Conservation (phyloP, 2,329 filamentous ascomycete genomes). For the Pestalotiopsis sp. region DNA sequence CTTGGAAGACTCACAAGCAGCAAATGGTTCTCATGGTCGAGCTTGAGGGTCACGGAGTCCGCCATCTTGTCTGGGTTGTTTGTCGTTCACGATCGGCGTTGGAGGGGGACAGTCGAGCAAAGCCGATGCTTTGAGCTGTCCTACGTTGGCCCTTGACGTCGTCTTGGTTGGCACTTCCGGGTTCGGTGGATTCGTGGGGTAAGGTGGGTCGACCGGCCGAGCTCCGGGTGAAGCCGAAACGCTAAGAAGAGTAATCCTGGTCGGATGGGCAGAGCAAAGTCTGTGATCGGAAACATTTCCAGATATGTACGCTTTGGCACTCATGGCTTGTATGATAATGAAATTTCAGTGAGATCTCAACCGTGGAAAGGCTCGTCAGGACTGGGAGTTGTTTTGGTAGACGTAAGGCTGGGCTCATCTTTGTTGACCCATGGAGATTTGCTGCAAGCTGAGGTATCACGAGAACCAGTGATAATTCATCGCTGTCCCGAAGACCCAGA, state of each 20-base stretch:
- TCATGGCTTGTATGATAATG: too few relatives aligned
- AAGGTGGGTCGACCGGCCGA: neutral
- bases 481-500: neutral
- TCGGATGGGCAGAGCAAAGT: neutral
- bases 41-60: constrained; percentile 38
- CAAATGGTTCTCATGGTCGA: constrained; percentile 74
- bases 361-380: too few relatives aligned
- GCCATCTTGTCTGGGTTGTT: neutral
- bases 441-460: too few relatives aligned
- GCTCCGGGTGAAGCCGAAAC: neutral
- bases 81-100: neutral
- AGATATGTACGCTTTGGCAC: neutral
- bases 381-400: too few relatives aligned
- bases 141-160: constrained; percentile 1
- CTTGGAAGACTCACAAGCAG: constrained; percentile 58
- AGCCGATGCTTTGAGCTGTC: neutral
- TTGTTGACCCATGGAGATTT: too few relatives aligned
- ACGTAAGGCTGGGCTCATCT: too few relatives aligned
- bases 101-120: neutral
- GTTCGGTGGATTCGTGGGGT: constrained; percentile 7
- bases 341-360: too few relatives aligned
- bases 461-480: neutral
- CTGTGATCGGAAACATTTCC: neutral
- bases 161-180: constrained; percentile 1
- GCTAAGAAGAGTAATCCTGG: neutral